These are phyloP conservation scores for Solanum arcanum DNA, from an alignment of 257 asterid species.

Conservation along the genomic window DNA sequence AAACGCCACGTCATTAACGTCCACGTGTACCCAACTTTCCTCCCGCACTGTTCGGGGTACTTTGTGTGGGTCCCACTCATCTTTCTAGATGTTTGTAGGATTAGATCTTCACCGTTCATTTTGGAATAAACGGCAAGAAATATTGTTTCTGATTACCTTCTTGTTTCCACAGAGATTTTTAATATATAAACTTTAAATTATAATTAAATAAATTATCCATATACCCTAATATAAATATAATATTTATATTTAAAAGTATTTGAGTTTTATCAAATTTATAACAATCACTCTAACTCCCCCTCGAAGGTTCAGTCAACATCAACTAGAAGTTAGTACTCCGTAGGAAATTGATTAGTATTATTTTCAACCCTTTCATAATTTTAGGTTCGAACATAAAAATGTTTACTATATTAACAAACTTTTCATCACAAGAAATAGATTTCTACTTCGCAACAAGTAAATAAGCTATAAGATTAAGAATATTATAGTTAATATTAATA, in stretches of 20 bases:
- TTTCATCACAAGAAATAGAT: not conserved
- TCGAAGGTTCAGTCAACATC: not conserved
- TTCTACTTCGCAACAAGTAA: not conserved
- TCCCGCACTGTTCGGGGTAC: slow-evolving; percentile 29
- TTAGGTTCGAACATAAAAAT: not conserved
- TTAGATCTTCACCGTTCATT: not conserved
- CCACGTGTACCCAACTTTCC: slow-evolving; percentile 10
- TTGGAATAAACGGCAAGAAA: not conserved
- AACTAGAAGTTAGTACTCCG: not conserved
- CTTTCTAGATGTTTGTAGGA: not conserved
- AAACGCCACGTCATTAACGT: slow-evolving; percentile 3
- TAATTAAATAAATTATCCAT: no score
- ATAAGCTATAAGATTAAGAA: not conserved
- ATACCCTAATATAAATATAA: no score
- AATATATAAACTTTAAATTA: not conserved
- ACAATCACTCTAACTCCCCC: not conserved
- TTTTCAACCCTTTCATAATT: not conserved
- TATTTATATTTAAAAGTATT: not conserved
- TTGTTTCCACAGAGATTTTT: not conserved
- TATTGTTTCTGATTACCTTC: not conserved
- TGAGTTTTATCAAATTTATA: not conserved
- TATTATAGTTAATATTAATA: not conserved
- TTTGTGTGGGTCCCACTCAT: slow-evolving; percentile 7
- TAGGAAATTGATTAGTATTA: not conserved
- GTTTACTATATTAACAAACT: not conserved